These are phyloP conservation scores for Hymenoscyphus fraxineus DNA, from an alignment of 2,329 filamentous ascomycete species.

Conservation along the genomic window DNA sequence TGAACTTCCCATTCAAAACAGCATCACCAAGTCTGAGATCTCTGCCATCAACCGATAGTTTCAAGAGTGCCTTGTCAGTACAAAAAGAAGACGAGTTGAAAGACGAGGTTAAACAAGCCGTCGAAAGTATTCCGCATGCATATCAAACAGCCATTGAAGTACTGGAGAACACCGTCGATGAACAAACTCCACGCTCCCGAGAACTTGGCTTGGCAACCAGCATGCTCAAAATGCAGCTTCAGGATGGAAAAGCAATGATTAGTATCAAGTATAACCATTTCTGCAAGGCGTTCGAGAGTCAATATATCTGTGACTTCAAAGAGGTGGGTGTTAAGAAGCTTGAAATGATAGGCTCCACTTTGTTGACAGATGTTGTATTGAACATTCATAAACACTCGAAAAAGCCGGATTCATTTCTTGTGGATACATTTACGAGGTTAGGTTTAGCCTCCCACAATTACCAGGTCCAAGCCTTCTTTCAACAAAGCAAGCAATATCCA, in stretches of 20 bases:
- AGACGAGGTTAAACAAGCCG: conserved; percentile 13
- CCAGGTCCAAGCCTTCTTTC: background rate
- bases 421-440: background rate
- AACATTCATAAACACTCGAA: background rate
- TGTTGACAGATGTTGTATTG: background rate
- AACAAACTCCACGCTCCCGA: background rate
- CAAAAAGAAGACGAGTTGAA: conserved; percentile 11
- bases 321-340: conserved; percentile 3
- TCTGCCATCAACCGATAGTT: conserved; percentile 16
- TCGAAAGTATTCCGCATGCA: conserved; percentile 18
- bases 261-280: background rate
- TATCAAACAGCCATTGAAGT: conserved; percentile 17
- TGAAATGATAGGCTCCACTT: background rate
- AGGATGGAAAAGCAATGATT: background rate
- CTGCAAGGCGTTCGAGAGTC: background rate
- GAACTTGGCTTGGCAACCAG: background rate
- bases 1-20: background rate
- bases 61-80: conserved; percentile 17
- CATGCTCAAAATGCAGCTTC: background rate
- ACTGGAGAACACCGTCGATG: conserved; percentile 10
- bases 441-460: background rate
- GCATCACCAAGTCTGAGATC: conserved; percentile 11
- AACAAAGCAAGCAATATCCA: background rate
- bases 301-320: conserved; percentile 1
- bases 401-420: background rate